Evolutionary conservation across 768 basidiomycete species (phyloP).

Genomic region (Leccinum boreale): DNA sequence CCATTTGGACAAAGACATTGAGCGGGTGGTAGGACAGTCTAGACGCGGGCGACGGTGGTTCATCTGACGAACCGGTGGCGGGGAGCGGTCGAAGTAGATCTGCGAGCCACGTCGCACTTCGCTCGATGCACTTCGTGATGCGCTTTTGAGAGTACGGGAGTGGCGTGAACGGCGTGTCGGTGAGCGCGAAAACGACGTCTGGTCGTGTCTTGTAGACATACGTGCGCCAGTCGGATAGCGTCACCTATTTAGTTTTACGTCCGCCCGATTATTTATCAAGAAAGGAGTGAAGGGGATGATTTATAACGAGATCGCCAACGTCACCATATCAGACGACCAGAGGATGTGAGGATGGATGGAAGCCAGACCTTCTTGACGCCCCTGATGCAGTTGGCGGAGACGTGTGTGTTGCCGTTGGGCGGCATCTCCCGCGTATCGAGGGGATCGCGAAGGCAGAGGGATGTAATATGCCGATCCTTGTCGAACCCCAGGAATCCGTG

Average conservation of each 20-base stretch:
- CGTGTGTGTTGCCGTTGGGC: constrained; percentile 57
- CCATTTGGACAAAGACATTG: constrained; percentile 69
- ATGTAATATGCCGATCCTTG: constrained; percentile 46
- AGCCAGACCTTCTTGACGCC: constrained; percentile 67
- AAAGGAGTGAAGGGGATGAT: not conserved
- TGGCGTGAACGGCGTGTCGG: constrained; percentile 64
- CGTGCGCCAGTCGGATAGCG: constrained; percentile 50
- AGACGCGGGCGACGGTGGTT: not conserved
- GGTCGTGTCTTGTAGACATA: constrained; percentile 55
- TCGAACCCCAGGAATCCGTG: constrained; percentile 64
- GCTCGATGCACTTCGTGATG: constrained; percentile 69
- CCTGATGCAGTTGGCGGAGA: constrained; percentile 57
- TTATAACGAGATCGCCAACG: not conserved
- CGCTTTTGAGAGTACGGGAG: constrained; percentile 77
- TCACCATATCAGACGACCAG: not conserved
- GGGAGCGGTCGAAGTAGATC: constrained; percentile 42
- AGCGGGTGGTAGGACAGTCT: constrained; percentile 21
- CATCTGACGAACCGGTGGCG: not conserved
- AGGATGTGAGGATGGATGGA: not conserved
- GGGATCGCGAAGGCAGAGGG: constrained; percentile 65
- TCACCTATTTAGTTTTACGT: constrained; percentile 39
- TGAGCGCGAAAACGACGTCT: constrained; percentile 68
- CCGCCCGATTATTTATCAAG: not conserved
- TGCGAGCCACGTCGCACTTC: constrained; percentile 62
- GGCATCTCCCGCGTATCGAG: constrained; percentile 66